These are phyloP conservation scores for Hymenoscyphus fraxineus DNA, from an alignment of 2,329 filamentous ascomycete species.

Conservation along the genomic window DNA sequence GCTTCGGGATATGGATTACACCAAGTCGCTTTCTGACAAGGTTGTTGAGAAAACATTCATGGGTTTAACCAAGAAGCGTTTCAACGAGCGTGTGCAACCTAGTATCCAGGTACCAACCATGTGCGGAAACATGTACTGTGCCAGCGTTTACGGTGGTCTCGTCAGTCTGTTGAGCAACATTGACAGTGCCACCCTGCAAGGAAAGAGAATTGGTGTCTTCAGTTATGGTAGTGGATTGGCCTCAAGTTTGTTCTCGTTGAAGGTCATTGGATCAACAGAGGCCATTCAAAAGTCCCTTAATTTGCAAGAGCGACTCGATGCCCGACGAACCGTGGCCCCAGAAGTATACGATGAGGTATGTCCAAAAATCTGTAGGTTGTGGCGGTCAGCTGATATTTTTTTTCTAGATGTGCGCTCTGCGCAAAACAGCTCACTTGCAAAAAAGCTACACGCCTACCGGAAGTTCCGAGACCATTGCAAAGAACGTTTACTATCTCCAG, in stretches of 20 bases:
- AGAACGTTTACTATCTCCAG: conserved; percentile 73
- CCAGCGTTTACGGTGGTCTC: conserved; percentile 55
- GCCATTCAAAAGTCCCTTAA: conserved; percentile 64
- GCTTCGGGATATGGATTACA: conserved; percentile 73
- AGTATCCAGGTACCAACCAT: conserved; percentile 72
- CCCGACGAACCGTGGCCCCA: conserved; percentile 63
- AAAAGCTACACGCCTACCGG: conserved; percentile 73
- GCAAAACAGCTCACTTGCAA: conserved; percentile 79
- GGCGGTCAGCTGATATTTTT: conserved; percentile 23
- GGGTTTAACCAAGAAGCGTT: conserved; percentile 77
- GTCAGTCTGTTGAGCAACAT: conserved; percentile 51
- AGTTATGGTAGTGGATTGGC: conserved; percentile 72
- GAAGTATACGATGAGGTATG: conserved; percentile 71
- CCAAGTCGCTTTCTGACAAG: conserved; percentile 77
- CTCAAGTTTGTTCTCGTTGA: conserved; percentile 67
- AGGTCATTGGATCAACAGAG: conserved; percentile 66
- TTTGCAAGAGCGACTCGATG: conserved; percentile 64
- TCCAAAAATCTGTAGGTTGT: neutral
- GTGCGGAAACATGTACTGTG: conserved; percentile 64
- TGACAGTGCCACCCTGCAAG: conserved; percentile 52
- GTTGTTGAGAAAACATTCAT: conserved; percentile 84
- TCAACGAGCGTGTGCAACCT: conserved; percentile 71
- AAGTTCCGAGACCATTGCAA: conserved; percentile 59
- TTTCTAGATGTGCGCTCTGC: conserved; percentile 68
- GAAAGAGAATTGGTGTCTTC: conserved; percentile 56